These are phyloP conservation scores for Tricladium varicosporioides DNA, from an alignment of 2,329 filamentous ascomycete genomes.

Conservation along the genomic window DNA sequence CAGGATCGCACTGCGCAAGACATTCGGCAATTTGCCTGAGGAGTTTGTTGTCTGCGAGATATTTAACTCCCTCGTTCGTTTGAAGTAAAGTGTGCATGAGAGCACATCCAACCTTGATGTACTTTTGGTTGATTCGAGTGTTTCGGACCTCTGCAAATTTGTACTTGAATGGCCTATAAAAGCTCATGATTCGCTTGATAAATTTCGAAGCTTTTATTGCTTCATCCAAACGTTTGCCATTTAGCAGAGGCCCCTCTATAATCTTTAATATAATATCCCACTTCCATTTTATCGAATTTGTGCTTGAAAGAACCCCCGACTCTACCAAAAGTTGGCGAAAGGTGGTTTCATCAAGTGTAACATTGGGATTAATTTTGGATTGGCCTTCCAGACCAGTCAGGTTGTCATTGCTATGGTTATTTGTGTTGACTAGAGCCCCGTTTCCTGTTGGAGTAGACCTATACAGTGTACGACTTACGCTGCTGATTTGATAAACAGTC, in stretches of 20 bases:
- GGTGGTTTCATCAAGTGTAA: constrained; percentile 58
- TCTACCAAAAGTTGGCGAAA: constrained; percentile 68
- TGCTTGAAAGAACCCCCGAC: constrained; percentile 81
- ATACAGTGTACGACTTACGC: constrained; percentile 89
- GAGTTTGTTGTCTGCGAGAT: constrained; percentile 88
- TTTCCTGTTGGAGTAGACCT: constrained; percentile 60
- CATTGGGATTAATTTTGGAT: constrained; percentile 48
- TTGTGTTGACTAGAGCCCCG: constrained; percentile 23
- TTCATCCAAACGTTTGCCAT: constrained; percentile 88
- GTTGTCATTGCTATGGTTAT: constrained; percentile 42
- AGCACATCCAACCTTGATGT: constrained; percentile 85
- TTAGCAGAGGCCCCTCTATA: constrained; percentile 88
- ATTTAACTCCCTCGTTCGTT: constrained; percentile 78
- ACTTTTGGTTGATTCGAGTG: constrained; percentile 90
- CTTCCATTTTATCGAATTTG: constrained; percentile 94
- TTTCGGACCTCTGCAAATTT: constrained; percentile 88
- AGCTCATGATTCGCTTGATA: constrained; percentile 89
- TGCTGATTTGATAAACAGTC: constrained; percentile 97
- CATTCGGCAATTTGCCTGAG: constrained; percentile 94
- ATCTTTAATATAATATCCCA: constrained; percentile 91
- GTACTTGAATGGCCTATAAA: constrained; percentile 96
- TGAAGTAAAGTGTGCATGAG: constrained; percentile 84
- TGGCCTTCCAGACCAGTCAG: constrained; percentile 55
- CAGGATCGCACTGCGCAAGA: constrained; percentile 88
- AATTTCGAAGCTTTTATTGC: constrained; percentile 95